phyloP scores from a whole-genome alignment of 2,329 filamentous ascomycete species.

The Diplodia seriata region DNA sequence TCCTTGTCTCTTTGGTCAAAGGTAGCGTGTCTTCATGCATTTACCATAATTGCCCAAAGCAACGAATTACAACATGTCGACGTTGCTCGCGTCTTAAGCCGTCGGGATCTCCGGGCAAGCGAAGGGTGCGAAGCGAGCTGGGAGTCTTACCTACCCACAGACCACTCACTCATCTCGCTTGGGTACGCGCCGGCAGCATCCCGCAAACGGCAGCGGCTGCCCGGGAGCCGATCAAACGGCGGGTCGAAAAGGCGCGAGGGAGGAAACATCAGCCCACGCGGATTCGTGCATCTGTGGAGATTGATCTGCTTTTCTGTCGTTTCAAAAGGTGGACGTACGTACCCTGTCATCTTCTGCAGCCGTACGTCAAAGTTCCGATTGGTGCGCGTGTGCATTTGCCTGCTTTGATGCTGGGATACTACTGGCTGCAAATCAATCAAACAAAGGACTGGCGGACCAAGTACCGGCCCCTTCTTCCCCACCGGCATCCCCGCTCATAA shows the following conservation, averaged over 20 bases:
- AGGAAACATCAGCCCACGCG: not conserved
- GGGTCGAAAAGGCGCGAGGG: not conserved
- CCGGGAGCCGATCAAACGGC: not conserved
- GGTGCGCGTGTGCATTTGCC: too few relatives aligned
- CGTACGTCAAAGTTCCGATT: too few relatives aligned
- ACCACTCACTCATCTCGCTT: constrained; percentile 1
- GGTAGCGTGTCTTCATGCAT: too few relatives aligned
- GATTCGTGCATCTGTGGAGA: not conserved
- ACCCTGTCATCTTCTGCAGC: not conserved
- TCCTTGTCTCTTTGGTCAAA: too few relatives aligned
- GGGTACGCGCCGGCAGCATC: not conserved
- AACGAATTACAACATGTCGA: not conserved
- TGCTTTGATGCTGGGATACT: too few relatives aligned
- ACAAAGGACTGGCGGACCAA: too few relatives aligned
- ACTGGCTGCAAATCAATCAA: too few relatives aligned
- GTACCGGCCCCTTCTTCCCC: too few relatives aligned
- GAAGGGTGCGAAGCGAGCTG: not conserved
- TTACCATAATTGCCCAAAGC: too few relatives aligned
- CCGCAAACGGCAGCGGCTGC: not conserved
- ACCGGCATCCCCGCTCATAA: not conserved
- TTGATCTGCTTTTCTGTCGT: not conserved
- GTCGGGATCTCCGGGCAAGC: not conserved
- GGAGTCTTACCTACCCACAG: not conserved
- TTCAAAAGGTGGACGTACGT: not conserved
- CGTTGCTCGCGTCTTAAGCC: not conserved